phyloP scores from a whole-genome alignment of 148 eudicot genomes.

The Amaranthus palmeri region DNA sequence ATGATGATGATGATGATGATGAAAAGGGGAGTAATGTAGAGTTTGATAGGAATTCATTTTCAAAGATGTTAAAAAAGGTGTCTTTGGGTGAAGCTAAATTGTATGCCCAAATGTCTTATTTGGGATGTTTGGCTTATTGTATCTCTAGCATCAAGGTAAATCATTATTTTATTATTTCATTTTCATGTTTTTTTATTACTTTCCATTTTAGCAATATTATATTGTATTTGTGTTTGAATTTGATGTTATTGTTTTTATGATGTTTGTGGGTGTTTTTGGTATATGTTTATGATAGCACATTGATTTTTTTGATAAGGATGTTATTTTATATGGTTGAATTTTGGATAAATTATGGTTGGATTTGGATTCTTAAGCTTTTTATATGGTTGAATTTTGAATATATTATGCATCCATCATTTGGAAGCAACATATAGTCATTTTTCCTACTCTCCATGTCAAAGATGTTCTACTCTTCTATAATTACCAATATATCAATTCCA shows the following conservation, averaged over 20 bases:
- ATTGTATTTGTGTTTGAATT: not conserved
- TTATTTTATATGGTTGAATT: no score
- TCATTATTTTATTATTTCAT: not conserved
- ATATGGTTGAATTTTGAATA: no score
- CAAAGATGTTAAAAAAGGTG: conserved; percentile 68
- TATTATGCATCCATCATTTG: no score
- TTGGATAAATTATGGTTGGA: no score
- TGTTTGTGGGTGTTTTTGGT: not conserved
- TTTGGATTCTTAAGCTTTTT: no score
- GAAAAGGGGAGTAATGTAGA: conserved; percentile 13
- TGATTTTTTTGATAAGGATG: not conserved
- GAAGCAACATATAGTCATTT: no score
- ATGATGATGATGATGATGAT: conserved; percentile 38
- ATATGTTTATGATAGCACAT: conserved; percentile 4
- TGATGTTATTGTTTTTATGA: not conserved
- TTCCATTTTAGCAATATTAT: not conserved
- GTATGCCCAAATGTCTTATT: conserved; percentile 82
- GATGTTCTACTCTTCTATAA: no score
- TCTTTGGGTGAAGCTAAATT: conserved; percentile 70
- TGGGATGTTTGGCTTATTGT: conserved; percentile 78
- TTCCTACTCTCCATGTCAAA: no score
- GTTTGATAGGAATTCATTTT: conserved; percentile 68
- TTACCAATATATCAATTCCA: no score
- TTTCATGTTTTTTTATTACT: not conserved
- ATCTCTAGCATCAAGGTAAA: conserved; percentile 84